These are phyloP conservation scores for Aspergillus flavus DNA, from an alignment of 2,329 filamentous ascomycete species.

Conservation along the genomic window DNA sequence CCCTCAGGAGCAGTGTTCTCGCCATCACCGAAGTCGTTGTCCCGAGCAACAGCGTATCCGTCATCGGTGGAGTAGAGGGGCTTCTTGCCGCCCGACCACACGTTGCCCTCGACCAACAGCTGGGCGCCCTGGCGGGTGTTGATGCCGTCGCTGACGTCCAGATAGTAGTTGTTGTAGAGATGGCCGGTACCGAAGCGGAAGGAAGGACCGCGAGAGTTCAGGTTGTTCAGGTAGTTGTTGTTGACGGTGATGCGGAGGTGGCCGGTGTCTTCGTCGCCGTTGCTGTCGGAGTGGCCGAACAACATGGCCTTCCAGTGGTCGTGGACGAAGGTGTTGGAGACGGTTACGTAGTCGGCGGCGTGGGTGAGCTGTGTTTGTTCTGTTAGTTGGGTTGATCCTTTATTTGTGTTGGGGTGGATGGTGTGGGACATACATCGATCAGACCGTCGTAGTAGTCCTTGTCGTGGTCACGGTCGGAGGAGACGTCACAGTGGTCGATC, in stretches of 20 bases:
- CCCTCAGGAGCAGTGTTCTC: slow-evolving; percentile 54
- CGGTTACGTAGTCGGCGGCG: slow-evolving; percentile 59
- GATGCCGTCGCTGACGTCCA: slow-evolving; percentile 53
- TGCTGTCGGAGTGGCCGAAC: slow-evolving; percentile 62
- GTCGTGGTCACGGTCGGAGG: slow-evolving; percentile 59
- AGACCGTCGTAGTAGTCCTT: slow-evolving; percentile 74
- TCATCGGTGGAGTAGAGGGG: slow-evolving; percentile 50
- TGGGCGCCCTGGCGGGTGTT: slow-evolving; percentile 62
- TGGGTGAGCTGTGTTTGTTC: slow-evolving; percentile 51
- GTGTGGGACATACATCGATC: slow-evolving; percentile 49
- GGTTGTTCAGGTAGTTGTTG: slow-evolving; percentile 67
- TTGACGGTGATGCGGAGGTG: slow-evolving; percentile 66
- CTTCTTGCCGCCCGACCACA: slow-evolving; percentile 51
- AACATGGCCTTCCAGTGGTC: slow-evolving; percentile 66
- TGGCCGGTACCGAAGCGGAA: slow-evolving; percentile 69
- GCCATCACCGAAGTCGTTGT: slow-evolving; percentile 53
- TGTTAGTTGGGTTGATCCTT: not conserved
- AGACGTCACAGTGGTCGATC: slow-evolving; percentile 70
- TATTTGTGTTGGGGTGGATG: not conserved
- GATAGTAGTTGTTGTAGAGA: slow-evolving; percentile 58
- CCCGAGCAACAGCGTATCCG: slow-evolving; percentile 48
- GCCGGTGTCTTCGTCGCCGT: slow-evolving; percentile 61
- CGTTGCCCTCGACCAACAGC: slow-evolving; percentile 60
- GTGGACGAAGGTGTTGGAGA: slow-evolving; percentile 57
- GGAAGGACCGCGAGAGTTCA: slow-evolving; percentile 65